Base-by-base conservation (phyloP, 441 rosid species). In the Corymbia calophylla region DNA sequence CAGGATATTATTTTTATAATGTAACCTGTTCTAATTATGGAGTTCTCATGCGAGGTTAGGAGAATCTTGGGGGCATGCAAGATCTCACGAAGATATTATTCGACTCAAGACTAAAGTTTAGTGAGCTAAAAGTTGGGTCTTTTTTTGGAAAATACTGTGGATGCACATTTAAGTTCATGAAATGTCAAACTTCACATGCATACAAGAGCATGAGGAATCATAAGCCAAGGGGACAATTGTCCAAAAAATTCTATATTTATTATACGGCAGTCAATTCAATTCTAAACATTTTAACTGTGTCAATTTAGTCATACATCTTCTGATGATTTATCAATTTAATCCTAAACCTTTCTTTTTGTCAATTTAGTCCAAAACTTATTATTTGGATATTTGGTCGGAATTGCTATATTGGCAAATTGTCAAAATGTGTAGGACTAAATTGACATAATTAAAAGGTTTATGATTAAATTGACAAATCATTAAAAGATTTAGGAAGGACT, bases 231-330 rank as follows among this genome's bases (percentile, higher is more conserved):
- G 6, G n/a, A 58, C 7, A 2, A 9, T 58, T 58, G 14, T 58
- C 7, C n/a, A 10, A 25, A 8, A 2, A 0, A 25, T 1, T 10
- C 5, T 32, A 32, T 31, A 68, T 32, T 18, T 68, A 18, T 68
- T 4, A 0, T 5, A 39, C 0, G 1, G 9, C 1, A 9, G 0
- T 9, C 25, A 32, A 18, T 31, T 62, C 0, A 9, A 0, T 32
- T 0, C 2, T 9, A 18, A 68, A 68, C 0, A 0, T 32, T 32
- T 32, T 0, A 31, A 31, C 19, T 32, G 0, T 32, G 3, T 19
- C 1, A 18, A 32, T 32, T 68, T 32, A 32, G 0, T 68, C 0
- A 1, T 68, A 32, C 3, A 32, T 19, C 0, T 68, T 32, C 32
- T 68, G 2, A 68, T 18, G 7, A 68, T 68, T 9, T 68, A 11